Percentiles rank a stretch among this genome's conserved stretches.
Conservation (phyloP, 139 green algal species). For the Medakamo hakoo region DNA sequence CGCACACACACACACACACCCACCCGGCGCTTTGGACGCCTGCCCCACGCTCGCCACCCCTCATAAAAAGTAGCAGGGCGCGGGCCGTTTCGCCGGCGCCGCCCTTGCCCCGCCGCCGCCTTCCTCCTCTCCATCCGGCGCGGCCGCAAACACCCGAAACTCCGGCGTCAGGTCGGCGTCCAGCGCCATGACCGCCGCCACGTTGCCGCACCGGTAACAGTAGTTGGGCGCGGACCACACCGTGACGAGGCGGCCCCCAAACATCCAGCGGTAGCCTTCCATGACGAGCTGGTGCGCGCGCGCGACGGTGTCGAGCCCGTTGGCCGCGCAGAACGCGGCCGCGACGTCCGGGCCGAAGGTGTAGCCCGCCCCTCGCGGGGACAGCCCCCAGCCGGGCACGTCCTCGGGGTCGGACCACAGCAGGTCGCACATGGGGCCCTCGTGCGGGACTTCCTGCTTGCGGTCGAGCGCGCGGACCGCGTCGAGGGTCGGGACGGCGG, state of each 20-base stretch:
- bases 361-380: constrained; percentile 71
- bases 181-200: constrained; percentile 91
- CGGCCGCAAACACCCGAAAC: constrained; percentile 49
- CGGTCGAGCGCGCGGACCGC: constrained; percentile 92
- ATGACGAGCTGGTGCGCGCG: constrained; percentile 97
- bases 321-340: constrained; percentile 65
- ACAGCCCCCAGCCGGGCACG: constrained; percentile 89
- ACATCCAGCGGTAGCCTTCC: constrained; percentile 99
- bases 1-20: no score
- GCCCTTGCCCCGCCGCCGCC: no score
- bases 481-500: constrained; percentile 78
- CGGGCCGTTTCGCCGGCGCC: background rate
- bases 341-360: constrained; percentile 91
- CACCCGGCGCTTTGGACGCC: no score
- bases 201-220: constrained; percentile 98
- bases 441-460: constrained; percentile 97
- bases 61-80: background rate
- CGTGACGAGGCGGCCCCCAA: constrained; percentile 86
- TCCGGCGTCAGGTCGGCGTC: constrained; percentile 75
- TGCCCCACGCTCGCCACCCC: no score
- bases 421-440: constrained; percentile 98
- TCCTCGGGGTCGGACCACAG: constrained; percentile 95
- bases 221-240: constrained; percentile 99
- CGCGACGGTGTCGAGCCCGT: constrained; percentile 68
- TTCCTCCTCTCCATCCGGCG: background rate